Conservation (phyloP, 2,329 filamentous ascomycete genomes). For the Aspergillus novoparasiticus region DNA sequence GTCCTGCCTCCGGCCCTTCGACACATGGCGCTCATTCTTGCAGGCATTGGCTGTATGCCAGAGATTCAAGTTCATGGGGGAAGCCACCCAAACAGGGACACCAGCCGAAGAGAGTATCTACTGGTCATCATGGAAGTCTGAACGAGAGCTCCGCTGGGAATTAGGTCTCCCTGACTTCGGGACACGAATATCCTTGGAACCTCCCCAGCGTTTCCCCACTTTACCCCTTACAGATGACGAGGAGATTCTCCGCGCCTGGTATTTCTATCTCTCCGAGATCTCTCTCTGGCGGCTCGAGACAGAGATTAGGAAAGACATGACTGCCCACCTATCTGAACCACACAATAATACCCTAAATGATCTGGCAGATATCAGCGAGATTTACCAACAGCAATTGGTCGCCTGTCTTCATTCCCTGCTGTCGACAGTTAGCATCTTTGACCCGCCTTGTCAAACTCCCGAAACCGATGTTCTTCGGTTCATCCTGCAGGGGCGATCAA, state of each 20-base stretch:
- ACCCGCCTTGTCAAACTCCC: not conserved
- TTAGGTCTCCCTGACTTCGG: not conserved
- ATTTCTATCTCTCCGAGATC: not conserved
- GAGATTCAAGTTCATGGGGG: not conserved
- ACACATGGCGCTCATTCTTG: not conserved
- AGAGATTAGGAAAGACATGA: not conserved
- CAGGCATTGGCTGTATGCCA: not conserved
- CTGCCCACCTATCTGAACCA: not conserved
- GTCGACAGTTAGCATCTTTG: not conserved
- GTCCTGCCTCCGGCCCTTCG: not conserved
- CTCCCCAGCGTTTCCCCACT: not conserved
- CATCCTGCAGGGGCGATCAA: not conserved
- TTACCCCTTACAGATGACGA: not conserved
- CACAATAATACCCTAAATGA: accelerated
- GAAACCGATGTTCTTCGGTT: not conserved
- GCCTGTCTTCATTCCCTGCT: not conserved
- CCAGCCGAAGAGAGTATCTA: not conserved
- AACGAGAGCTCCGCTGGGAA: not conserved
- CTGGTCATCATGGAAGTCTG: not conserved
- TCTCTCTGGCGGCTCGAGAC: not conserved
- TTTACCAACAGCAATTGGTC: not conserved
- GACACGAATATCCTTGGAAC: not conserved
- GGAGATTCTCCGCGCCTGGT: not conserved
- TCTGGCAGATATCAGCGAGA: not conserved
- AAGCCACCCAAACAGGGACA: not conserved